Base-by-base conservation (phyloP, 2,329 filamentous ascomycete species). In the Aspergillus sp. region DNA sequence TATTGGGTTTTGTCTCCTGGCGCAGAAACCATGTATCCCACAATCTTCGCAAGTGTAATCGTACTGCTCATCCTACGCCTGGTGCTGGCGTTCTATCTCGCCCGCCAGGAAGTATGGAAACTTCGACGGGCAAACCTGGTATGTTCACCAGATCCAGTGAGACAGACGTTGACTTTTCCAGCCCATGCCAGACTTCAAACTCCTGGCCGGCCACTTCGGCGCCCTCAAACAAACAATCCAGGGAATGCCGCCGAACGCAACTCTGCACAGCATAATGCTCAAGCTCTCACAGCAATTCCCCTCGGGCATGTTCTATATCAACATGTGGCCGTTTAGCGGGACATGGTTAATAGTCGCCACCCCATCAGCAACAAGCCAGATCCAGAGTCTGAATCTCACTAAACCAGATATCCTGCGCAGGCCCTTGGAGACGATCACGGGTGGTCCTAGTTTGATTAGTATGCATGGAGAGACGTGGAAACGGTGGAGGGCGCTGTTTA, bases 401-500 rank as follows among this genome's bases (percentile, higher is more conserved):
- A 58, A 58, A 33, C 48, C 56, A 1, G 51, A 45, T 17, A 56
- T 51, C 9, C 41, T 55, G 13, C 40, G 30, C 1, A 39, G 37
- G 5, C 48, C 48, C 8, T 41, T 58, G 40, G 41, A 40, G 40
- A 48, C 56, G 3, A 58, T 58, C 5, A 56, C 56, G 0, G 56
- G 56, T 2, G 56, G 56, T 3, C 56, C 56, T 1, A 58, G 51
- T 33, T 20, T 58, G 13, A 51, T 55, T 2, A 51, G 45, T n/a
- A 56, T 56, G 47, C 27, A 49, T 19, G 47, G 47, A 1, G 22
- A 39, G 12, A 39, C 20, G 4, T 56, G 52, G 56, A 58, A 58
- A 24, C 45, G 40, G 4, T 55, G 56, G 52, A n/a, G 56, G 8
- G 52, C 51, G 8, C 11, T 58, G 30, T 56, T 58, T 5, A 55